Base-by-base conservation (phyloP, 805 yeast species). In the Lipomyces sp. region DNA sequence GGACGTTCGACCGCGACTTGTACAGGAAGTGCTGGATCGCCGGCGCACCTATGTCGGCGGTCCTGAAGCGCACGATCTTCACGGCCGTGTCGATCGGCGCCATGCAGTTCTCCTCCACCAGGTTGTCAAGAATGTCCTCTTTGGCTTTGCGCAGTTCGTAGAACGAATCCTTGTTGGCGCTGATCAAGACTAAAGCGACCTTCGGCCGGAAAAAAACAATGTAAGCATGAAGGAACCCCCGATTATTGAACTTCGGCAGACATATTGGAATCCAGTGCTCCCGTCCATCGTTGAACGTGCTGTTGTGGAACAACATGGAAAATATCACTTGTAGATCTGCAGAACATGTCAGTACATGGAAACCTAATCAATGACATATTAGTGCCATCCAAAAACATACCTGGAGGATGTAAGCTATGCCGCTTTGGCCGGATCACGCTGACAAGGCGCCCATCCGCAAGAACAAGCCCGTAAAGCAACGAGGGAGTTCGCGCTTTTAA, bases 211-310 rank as follows among this genome's bases (percentile, higher is more conserved):
- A 64, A 57, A 81, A 81, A 51, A 81, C 82, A 39, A 89, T 84
- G 62, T 84, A 87, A 11, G 88, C 81, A 63, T 93, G 86, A 4
- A 91, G 68, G 62, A 90, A 93, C 8, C 98, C 98, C 57, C 82
- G 81, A 1, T 87, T 71, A 63, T 93, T 91, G 71, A 91, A 91
- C 59, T 85, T 81, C 0, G 98, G 96, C 65, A 91, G 74, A 67
- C 98, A 91, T 0, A 91, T 74, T 0, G 98, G 98, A 11, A 86
- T 78, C 98, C 98, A 93, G 51, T 88, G 79, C 63, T 90, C 96
- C 59, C 85, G 63, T 21, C 70, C 71, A 29, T 71, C 72, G 23
- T 71, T 71, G 55, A 79, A 74, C 0, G 80, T 72, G 40, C 71
- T 68, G n/a, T 81, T 77, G 57, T 77, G 79, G 61, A 79, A 79